Evolutionary conservation across 768 basidiomycete species (phyloP).

Genomic region (Rickenella mellea): DNA sequence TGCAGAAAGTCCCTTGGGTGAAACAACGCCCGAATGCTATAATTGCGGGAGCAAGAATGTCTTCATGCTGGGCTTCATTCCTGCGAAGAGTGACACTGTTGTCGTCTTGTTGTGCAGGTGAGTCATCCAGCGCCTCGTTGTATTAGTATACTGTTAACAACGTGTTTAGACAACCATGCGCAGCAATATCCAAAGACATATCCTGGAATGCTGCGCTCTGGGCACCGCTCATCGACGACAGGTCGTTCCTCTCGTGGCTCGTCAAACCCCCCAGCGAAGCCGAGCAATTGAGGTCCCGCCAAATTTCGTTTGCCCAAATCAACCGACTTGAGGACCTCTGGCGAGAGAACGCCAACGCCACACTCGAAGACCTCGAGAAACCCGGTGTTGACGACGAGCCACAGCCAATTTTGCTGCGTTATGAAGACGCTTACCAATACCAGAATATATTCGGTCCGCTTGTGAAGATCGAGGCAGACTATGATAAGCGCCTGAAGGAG

Average conservation of each 20-base stretch:
- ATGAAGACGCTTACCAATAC: conserved; percentile 99
- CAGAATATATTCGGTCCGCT: conserved; percentile 99
- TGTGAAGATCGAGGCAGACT: conserved; percentile 99
- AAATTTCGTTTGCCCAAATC: conserved; percentile 95
- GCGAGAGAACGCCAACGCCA: conserved; percentile 93
- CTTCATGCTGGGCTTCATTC: conserved; percentile 98
- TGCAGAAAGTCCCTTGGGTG: conserved; percentile 89
- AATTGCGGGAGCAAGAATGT: conserved; percentile 99
- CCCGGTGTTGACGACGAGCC: conserved; percentile 98
- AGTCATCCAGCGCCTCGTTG: conserved; percentile 18
- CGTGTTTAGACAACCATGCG: conserved; percentile 81
- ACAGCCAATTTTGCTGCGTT: conserved; percentile 79
- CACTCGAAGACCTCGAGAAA: conserved; percentile 93
- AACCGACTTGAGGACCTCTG: conserved; percentile 96
- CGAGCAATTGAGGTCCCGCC: conserved; percentile 91
- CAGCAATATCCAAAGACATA: conserved; percentile 93
- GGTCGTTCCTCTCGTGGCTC: conserved; percentile 98
- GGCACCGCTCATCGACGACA: conserved; percentile 98
- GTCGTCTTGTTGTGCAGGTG: conserved; percentile 95
- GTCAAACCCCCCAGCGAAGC: conserved; percentile 96
- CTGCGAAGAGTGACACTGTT: conserved; percentile 97
- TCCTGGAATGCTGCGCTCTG: conserved; percentile 97
- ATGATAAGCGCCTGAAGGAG: conserved; percentile 95
- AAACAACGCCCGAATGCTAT: conserved; percentile 98
- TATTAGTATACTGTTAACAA: conserved; percentile 5